Conservation (phyloP, 768 basidiomycete species). For the Lyophyllum atratum region DNA sequence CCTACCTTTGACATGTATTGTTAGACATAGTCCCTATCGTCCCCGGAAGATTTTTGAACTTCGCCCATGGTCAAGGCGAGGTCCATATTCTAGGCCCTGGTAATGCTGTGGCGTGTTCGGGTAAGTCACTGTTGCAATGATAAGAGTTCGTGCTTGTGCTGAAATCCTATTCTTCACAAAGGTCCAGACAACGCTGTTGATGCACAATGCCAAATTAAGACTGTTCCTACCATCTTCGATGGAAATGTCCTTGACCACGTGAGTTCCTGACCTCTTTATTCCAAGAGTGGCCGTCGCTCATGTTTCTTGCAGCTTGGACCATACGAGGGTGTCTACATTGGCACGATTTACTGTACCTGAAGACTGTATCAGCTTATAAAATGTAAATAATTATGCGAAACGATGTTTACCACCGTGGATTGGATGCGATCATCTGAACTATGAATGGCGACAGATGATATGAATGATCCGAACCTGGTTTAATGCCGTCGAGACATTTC, state of each 20-base stretch:
- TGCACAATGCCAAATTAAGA: constrained; percentile 50
- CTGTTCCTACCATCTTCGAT: constrained; percentile 54
- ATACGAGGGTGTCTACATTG: constrained; percentile 55
- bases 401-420: background rate
- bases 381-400: background rate
- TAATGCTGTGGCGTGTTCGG: constrained; percentile 37
- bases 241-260: constrained; percentile 57
- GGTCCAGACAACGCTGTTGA: constrained; percentile 59
- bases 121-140: constrained; percentile 17
- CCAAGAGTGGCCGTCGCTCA: background rate
- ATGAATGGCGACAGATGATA: too few species aligned
- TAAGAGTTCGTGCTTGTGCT: background rate
- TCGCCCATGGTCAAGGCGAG: constrained; percentile 54
- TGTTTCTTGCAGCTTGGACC: constrained; percentile 41
- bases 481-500: too few species aligned
- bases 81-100: constrained; percentile 49
- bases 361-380: background rate
- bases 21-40: constrained; percentile 56
- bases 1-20: background rate
- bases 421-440: background rate
- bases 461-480: too few species aligned
- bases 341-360: constrained; percentile 42
- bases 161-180: constrained; percentile 13
- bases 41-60: constrained; percentile 51
- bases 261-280: constrained; percentile 9